Conservation (phyloP, 2,329 filamentous ascomycete genomes). For the Emydomyces testavorans region DNA sequence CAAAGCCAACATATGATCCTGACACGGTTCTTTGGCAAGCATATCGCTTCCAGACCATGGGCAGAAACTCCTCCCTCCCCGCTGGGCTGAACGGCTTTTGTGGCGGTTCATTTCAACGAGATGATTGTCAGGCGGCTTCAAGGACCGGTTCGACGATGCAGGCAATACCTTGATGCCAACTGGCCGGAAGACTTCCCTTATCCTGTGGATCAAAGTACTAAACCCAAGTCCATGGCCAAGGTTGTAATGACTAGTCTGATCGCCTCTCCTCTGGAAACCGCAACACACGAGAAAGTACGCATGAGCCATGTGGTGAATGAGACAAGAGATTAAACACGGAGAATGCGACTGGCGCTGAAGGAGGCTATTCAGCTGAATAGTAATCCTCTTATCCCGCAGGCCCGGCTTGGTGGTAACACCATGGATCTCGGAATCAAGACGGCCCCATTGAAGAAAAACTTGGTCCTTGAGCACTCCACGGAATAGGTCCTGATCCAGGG, state of each 20-base stretch:
- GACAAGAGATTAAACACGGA: neutral
- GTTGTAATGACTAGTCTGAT: neutral
- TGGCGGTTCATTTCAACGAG: neutral
- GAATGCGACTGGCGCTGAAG: neutral
- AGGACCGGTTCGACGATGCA: neutral
- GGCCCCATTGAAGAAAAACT: slow-evolving; percentile 12
- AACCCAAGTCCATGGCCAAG: slow-evolving; percentile 16
- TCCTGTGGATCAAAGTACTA: slow-evolving; percentile 13
- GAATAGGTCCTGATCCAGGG: slow-evolving; percentile 15
- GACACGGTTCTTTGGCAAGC: slow-evolving; percentile 6
- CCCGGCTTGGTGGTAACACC: slow-evolving; percentile 11
- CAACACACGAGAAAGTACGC: slow-evolving; percentile 19
- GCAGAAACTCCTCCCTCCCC: neutral
- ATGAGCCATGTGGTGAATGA: slow-evolving; percentile 19
- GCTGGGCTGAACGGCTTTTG: neutral
- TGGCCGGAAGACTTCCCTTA: slow-evolving; percentile 9
- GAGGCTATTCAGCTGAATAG: slow-evolving; percentile 9
- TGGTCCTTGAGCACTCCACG: slow-evolving; percentile 17
- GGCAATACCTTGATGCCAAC: neutral
- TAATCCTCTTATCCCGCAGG: slow-evolving; percentile 10
- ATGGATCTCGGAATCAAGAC: neutral
- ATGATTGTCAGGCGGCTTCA: neutral
- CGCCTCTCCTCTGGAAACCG: slow-evolving; percentile 2
- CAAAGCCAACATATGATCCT: slow-evolving; percentile 10
- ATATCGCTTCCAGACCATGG: neutral